Conservation (phyloP, 208 protist species). For the Trypanosoma melophagium region DNA sequence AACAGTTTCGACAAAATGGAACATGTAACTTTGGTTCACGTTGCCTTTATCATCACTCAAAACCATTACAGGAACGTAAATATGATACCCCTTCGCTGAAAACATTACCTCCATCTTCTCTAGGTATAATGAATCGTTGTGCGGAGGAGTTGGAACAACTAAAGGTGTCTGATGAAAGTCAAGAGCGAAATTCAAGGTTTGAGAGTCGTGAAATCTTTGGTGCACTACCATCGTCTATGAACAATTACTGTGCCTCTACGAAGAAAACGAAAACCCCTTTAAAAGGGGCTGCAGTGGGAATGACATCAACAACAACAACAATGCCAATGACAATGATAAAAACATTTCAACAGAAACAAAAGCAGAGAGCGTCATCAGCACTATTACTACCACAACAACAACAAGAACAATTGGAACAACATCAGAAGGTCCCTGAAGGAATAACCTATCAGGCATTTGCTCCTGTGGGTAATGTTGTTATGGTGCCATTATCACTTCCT, state of each 20-base stretch:
- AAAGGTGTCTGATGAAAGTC: conserved; percentile 2
- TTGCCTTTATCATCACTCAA: conserved; percentile 75
- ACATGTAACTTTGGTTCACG: conserved; percentile 70
- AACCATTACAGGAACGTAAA: background rate
- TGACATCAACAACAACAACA: background rate
- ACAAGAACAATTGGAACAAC: no score
- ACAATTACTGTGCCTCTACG: conserved; percentile 17
- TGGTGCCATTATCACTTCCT: conserved; percentile 26
- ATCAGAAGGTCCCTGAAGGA: background rate
- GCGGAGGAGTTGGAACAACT: conserved; percentile 8
- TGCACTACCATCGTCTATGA: conserved; percentile 21
- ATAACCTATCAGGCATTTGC: background rate
- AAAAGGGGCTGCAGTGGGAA: background rate
- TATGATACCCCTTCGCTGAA: background rate
- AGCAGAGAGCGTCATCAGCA: no score
- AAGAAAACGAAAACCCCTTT: background rate
- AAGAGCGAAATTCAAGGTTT: background rate
- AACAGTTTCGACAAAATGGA: conserved; percentile 54
- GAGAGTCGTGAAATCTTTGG: conserved; percentile 3
- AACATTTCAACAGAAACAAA: background rate
- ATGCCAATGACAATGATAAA: background rate
- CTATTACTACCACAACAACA: background rate
- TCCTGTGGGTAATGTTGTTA: conserved; percentile 9
- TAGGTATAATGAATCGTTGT: conserved; percentile 18
- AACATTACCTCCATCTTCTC: background rate